Evolutionary conservation across 495 filamentous ascomycete genomes (phyloP).

Genomic region (Lepraria neglecta): DNA sequence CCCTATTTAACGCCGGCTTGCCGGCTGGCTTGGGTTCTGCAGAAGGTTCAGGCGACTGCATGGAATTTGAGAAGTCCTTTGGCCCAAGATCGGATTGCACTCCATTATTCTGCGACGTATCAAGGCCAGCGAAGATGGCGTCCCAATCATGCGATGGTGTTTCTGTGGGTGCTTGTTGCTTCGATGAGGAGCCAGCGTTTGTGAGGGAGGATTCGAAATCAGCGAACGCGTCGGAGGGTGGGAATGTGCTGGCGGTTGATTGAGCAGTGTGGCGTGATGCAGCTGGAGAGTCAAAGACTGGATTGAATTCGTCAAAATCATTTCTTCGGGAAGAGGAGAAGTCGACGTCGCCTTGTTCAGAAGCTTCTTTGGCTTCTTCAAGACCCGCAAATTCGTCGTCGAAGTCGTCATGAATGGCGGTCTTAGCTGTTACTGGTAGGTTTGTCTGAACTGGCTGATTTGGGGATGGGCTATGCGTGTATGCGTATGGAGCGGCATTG

Average conservation of each 20-base stretch:
- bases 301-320: slow-evolving; percentile 57
- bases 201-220: slow-evolving; percentile 43
- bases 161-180: slow-evolving; percentile 27
- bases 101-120: slow-evolving; percentile 39
- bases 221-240: slow-evolving; percentile 38
- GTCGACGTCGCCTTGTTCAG: slow-evolving; percentile 62
- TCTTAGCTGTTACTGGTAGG: slow-evolving; percentile 17
- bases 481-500: slow-evolving; percentile 25
- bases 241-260: slow-evolving; percentile 20
- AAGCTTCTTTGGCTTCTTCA: slow-evolving; percentile 81
- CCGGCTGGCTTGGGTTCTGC: slow-evolving; percentile 28
- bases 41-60: background rate
- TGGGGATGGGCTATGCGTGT: slow-evolving; percentile 17
- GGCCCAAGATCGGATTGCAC: slow-evolving; percentile 10
- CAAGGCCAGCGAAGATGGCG: slow-evolving; percentile 79
- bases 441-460: slow-evolving; percentile 31
- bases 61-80: slow-evolving; percentile 5
- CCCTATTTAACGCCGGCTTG: slow-evolving; percentile 52
- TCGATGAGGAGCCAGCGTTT: slow-evolving; percentile 27
- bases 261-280: slow-evolving; percentile 40
- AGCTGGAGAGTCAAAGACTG: slow-evolving; percentile 49
- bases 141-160: slow-evolving; percentile 77
- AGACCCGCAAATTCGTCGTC: slow-evolving; percentile 89
- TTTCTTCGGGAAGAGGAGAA: slow-evolving; percentile 32
- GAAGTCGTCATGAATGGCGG: slow-evolving; percentile 51